A percentile compares a stretch with the other conserved stretches of the same genome.
Evolutionary conservation across 2,329 filamentous ascomycete genomes (phyloP).

Genomic region (Sarocladiaceae sp.): DNA sequence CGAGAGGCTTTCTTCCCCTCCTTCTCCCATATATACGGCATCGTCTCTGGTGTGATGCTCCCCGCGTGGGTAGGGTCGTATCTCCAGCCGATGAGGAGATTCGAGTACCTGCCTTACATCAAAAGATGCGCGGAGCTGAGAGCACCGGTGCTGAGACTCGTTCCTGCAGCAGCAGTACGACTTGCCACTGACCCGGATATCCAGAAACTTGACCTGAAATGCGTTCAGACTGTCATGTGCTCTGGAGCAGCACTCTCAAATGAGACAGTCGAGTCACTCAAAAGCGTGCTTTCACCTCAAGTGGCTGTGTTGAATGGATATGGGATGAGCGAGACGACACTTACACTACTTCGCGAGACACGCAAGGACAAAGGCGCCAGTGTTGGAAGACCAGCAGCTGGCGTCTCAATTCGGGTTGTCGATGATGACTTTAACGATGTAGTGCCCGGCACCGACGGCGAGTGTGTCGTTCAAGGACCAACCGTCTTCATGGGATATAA

Average conservation of each 20-base stretch:
- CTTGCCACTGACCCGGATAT: slow-evolving; percentile 17
- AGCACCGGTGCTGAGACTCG: slow-evolving; percentile 17
- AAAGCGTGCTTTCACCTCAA: slow-evolving; percentile 11
- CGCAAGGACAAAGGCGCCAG: slow-evolving; percentile 15
- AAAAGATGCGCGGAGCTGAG: slow-evolving; percentile 14
- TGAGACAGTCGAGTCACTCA: slow-evolving; percentile 14
- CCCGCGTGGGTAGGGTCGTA: slow-evolving; percentile 18
- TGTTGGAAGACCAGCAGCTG: slow-evolving; percentile 15
- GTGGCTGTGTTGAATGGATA: slow-evolving; percentile 18
- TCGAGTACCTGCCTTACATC: slow-evolving; percentile 16
- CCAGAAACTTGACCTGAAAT: slow-evolving; percentile 12
- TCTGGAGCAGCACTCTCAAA: slow-evolving; percentile 16
- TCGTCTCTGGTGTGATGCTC: slow-evolving; percentile 16
- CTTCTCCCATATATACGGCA: slow-evolving; percentile 20
- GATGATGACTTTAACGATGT: slow-evolving; percentile 23
- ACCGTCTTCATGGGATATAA: slow-evolving; percentile 19
- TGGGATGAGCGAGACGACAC: slow-evolving; percentile 19
- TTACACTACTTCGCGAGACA: slow-evolving; percentile 16
- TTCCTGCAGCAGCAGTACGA: slow-evolving; percentile 17
- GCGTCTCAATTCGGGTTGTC: slow-evolving; percentile 19
- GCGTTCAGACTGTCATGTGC: slow-evolving; percentile 15
- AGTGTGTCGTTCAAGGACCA: background rate
- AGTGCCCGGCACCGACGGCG: slow-evolving; percentile 18
- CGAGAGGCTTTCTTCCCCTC: slow-evolving; percentile 22
- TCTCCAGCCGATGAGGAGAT: slow-evolving; percentile 16